Evolutionary conservation across 768 basidiomycete species (phyloP), one percentile per base, ranked within the genome.

Genomic region (Thelephora aurantiotincta): DNA sequence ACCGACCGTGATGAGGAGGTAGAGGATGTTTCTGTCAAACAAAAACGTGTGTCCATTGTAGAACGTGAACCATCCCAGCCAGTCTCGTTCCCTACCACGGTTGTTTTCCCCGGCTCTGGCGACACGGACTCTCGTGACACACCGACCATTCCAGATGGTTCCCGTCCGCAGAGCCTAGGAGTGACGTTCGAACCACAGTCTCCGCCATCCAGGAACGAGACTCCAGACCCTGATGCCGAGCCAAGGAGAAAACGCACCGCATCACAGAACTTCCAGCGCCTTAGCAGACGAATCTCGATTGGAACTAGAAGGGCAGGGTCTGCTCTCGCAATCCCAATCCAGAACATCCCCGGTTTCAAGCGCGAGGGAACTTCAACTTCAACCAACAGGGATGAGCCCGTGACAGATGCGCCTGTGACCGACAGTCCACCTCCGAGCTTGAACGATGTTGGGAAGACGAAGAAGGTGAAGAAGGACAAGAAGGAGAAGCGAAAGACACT

Each of bases 251-350:
- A 82, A 58, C 75, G 84, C 16, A 86, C 58, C 46, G 44, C 84
- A 49, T 80, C 84, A 7, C 87, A 91, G 60, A 89, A 89, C 57
- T 85, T 91, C 69, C 84, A 87, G 60, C 74, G 84, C 14, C 58
- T 90, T 34, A 87, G 85, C 13, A 69, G 84, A 50, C 70, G 77
- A 51, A 80, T 90, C 48, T 87, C 85, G 9, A 61, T 84, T 38
- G 73, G 68, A 23, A 73, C 78, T 0, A 71, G 74, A 42, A 73
- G 79, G 22, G 73, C 75, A 52, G 74, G 55, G 14, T 73, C 70
- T 19, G 65, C 69, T 9, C 67, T 73, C 14, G 72, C 70, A 6
- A 71, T 75, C 22, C 65, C 61, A 2, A 63, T 67, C 34, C 55
- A 66, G 47, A 60, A 63, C 33, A 67, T 77, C 47, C 72, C 75